Evolutionary conservation across 441 rosid species (phyloP).

Genomic region (Raphanus hybrid): DNA sequence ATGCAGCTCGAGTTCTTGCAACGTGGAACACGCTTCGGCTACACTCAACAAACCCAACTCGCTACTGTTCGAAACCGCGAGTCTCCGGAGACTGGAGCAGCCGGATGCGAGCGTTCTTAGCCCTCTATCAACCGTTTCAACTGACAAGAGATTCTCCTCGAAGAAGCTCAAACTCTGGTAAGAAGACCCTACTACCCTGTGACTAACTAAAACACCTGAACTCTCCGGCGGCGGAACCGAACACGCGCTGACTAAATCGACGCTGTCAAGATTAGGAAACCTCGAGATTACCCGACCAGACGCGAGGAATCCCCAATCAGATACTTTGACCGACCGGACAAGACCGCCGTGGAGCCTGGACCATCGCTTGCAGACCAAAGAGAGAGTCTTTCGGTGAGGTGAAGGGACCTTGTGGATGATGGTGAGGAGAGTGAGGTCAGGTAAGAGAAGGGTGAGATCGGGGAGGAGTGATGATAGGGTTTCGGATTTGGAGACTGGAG

Average conservation of each 20-base stretch:
- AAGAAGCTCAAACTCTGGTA: constrained; percentile 46
- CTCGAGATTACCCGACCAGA: constrained; percentile 60
- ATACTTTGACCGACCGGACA: constrained; percentile 54
- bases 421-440: constrained; percentile 62
- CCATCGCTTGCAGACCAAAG: constrained; percentile 76
- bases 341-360: constrained; percentile 64
- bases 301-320: constrained; percentile 63
- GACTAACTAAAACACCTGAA: constrained; percentile 56
- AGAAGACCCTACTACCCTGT: constrained; percentile 51
- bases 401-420: constrained; percentile 55
- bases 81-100: constrained; percentile 59
- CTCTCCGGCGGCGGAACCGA: constrained; percentile 45
- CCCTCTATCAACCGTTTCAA: constrained; percentile 59
- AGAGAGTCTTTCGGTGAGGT: constrained; percentile 58
- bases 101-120: constrained; percentile 52
- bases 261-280: constrained; percentile 65
- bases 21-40: constrained; percentile 58
- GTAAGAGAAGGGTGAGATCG: constrained; percentile 65
- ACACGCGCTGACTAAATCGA: constrained; percentile 63
- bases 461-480: constrained; percentile 39
- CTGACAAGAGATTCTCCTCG: constrained; percentile 47
- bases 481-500: constrained; percentile 44
- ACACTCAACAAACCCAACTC: constrained; percentile 59
- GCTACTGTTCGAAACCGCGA: constrained; percentile 57
- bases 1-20: constrained; percentile 72